A percentile compares a stretch with the other conserved stretches of the same genome.
Evolutionary conservation across 768 basidiomycete genomes (phyloP).

Genomic region (Boletus coccyginus): DNA sequence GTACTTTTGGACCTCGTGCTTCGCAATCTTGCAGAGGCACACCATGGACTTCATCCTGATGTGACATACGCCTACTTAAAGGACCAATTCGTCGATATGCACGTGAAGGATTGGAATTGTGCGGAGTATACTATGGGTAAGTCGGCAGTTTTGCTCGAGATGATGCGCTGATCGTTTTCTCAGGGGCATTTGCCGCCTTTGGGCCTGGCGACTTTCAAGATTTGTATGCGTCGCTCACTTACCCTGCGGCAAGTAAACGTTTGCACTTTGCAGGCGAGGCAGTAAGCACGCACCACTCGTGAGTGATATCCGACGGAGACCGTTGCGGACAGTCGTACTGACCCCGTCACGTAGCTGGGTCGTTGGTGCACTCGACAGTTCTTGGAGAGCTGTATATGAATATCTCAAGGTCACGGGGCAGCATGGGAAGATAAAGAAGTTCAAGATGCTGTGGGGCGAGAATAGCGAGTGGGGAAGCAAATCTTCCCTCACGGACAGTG

Average conservation of each 20-base stretch:
- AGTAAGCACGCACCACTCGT: constrained; percentile 37
- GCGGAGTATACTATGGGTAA: constrained; percentile 35
- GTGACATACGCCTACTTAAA: constrained; percentile 3
- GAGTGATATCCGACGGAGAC: constrained; percentile 7
- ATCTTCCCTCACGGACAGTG: not conserved
- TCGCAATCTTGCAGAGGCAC: constrained; percentile 7
- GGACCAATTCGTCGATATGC: constrained; percentile 10
- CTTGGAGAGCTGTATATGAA: constrained; percentile 33
- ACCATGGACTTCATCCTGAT: not conserved
- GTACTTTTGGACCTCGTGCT: constrained; percentile 3
- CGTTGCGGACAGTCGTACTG: not conserved
- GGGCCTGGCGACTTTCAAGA: constrained; percentile 37
- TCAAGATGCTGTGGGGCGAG: constrained; percentile 27
- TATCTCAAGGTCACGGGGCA: constrained; percentile 18
- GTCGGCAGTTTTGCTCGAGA: not conserved
- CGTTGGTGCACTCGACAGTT: constrained; percentile 37
- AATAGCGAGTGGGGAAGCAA: constrained; percentile 26
- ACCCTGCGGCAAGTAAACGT: constrained; percentile 22
- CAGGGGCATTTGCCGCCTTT: constrained; percentile 39
- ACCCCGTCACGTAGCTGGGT: constrained; percentile 30
- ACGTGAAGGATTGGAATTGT: constrained; percentile 34
- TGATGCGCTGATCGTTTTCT: not conserved
- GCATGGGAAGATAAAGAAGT: constrained; percentile 6
- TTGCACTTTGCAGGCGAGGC: constrained; percentile 14
- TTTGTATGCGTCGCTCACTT: constrained; percentile 29